Evolutionary conservation across 75 land plant genomes (phyloP), one percentile per base, ranked within the genome.

Genomic region (Cupressus sempervirens): DNA sequence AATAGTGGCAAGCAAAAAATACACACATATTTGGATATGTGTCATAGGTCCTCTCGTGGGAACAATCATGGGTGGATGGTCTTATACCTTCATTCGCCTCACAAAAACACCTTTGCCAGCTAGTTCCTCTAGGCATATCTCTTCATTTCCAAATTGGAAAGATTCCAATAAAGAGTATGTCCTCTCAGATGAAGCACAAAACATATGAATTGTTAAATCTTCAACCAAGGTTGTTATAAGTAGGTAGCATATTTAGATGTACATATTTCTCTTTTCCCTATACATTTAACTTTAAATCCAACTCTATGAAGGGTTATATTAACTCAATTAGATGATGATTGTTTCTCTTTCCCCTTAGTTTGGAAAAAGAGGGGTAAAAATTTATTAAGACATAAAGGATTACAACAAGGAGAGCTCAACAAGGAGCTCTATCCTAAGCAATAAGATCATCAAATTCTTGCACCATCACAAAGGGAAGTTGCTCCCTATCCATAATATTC

Each of bases 31-130:
- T 30, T 95, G 97, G 97, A 88, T 94, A 16, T 95, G 92, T 88
- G 30, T 95, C 0, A 52, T 92, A 29, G 92, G 90, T 3, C 97
- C 96, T 3, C 86, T 80, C 1, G 10, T 80, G 16, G 97, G 96
- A 36, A 88, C 97, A 1, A 43, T 94, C 7, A 77, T 85, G 34
- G 98, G 96, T 1, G 95, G 94, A 30, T 94, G 93, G 90, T 89
- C 91, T 36, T 96, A 96, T 84, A 94, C 90, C 82, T 34, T 92
- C 83, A 91, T 96, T 56, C 86, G 94, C 30, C 89, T 92, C 65
- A 89, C 98, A 18, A 84, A 90, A 76, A 93, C 90, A 86, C 93
- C 95, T 11, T 48, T 88, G 23, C 88, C 85, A 12, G 90, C 86
- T 72, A 87, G 89, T 82, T 89, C 92, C 67, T 87, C 86, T 77